Base-by-base conservation (phyloP, 1,139 yeast species). In the Hansenula lynferdii region DNA sequence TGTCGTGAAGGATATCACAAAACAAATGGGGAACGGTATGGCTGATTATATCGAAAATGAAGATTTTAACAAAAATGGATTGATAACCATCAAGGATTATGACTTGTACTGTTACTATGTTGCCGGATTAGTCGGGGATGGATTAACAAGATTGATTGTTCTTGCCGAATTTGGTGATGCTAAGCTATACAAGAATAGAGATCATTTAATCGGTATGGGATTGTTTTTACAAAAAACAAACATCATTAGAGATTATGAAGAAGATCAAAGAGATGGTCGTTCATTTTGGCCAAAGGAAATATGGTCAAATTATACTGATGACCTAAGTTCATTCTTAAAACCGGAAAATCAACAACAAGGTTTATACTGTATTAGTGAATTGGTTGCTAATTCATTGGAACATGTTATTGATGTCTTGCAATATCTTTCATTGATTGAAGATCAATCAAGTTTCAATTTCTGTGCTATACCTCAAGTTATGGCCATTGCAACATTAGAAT, bases 391-490 rank as follows among this genome's bases (percentile, higher is more conserved):
- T 58, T 82, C 96, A 1, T 69, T 94, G 58, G 69, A 68, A 30
- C 97, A 90, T 54, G 92, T 77, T 31, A 76, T 75, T 40, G 94
- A 87, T 55, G 85, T 82, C 26, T 70, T 94, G 53, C 75, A 75
- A 41, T 94, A 85, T 58, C 71, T 94, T 42, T 75, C 94, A 20
- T 70, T 81, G 49, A 77, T 92, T 35, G 75, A 76, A 44, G 98
- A 94, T 56, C 86, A 85, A 41, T 79, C 96, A 0, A 67, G 84
- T 37, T 92, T 87, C 69, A 83, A 81, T 50, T 92, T 92, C 68
- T 90, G 97, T 66, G 90, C 97, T 15, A 92, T 92, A 57, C 98
- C 98, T 16, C 98, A 92, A 64, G 97, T 90, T 24, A 92, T 92
- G 98, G 96, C 97, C 30, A 83, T 92, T 58, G 97, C 97, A 8